Evolutionary conservation across 2,329 filamentous ascomycete species (phyloP), one percentile per base, ranked within the genome.

Genomic region (Epichloe baconii): DNA sequence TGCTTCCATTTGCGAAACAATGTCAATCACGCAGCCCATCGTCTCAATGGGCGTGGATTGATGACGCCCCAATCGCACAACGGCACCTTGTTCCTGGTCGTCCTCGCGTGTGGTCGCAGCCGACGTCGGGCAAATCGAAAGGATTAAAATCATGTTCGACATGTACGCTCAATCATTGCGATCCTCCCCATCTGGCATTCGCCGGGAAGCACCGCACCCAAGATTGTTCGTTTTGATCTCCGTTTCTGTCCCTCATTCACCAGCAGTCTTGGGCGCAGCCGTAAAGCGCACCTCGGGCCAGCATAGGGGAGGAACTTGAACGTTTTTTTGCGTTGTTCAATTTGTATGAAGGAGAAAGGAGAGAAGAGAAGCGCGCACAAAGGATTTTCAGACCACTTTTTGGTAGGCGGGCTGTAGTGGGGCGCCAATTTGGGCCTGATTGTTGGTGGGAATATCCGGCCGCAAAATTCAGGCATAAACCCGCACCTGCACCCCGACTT

Each of bases 161-260:
- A 75, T 77, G 74, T 77, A 69, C 73, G 74, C 60, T 76, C 74
- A 76, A 77, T 77, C 74, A 77, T 77, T 77, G 74, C 74, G 74
- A 71, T 77, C 74, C 74, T 73, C 67, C 72, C 68, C 74, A 77
- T 65, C 50, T 53, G 62, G 62, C 66, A 62, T 53, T 62, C 59
- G 62, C 65, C 63, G 67, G 71, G 66, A 68, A 76, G 69, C 74
- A 77, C 72, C 74, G 74, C 74, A 77, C 74, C 74, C 74, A 77
- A 77, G 74, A 77, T 75, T 75, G 73, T 71, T 70, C 74, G 72
- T 61, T 71, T 74, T 71, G 55, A 64, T 77, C 74, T 77, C 68
- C 74, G 71, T 77, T 70, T 73, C 61, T 68, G 65, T 66, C 68
- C 65, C 71, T 68, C 66, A 61, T 63, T 64, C 62, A 69, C 73